These are phyloP conservation scores for Lignosus rhinocerotis DNA, from an alignment of 1,284 basidiomycete genomes.

Conservation along the genomic window DNA sequence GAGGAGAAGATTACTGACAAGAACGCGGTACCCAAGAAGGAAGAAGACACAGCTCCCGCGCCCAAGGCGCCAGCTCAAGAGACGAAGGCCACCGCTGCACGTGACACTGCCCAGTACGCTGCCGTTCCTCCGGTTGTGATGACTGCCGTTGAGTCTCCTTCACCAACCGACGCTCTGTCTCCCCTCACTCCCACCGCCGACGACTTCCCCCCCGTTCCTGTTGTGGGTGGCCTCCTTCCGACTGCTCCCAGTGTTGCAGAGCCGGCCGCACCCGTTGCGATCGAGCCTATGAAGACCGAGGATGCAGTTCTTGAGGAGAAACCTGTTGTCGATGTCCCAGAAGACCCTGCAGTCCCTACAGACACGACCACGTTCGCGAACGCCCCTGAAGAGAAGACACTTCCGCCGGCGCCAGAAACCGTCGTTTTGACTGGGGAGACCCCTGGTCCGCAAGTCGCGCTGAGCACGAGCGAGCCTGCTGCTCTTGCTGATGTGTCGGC, in stretches of 20 bases:
- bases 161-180: slow-evolving; percentile 11
- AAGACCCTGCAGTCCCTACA: slow-evolving; percentile 14
- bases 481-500: slow-evolving; percentile 24
- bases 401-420: slow-evolving; percentile 35
- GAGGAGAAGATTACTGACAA: slow-evolving; percentile 5
- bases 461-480: slow-evolving; percentile 32
- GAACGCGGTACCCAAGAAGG: slow-evolving; percentile 25
- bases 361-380: slow-evolving; percentile 4
- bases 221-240: slow-evolving; percentile 24
- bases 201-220: slow-evolving; percentile 31
- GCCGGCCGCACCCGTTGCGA: not conserved
- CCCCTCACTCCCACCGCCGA: slow-evolving; percentile 21
- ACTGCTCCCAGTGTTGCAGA: slow-evolving; percentile 1
- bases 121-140: not conserved
- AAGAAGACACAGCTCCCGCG: slow-evolving; percentile 17
- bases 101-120: not conserved
- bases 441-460: slow-evolving; percentile 38
- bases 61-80: slow-evolving; percentile 18
- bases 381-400: slow-evolving; percentile 17
- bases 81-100: slow-evolving; percentile 13
- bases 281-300: slow-evolving; percentile 28
- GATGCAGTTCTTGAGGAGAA: slow-evolving; percentile 24
- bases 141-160: slow-evolving; percentile 16
- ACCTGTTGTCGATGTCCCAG: slow-evolving; percentile 21
- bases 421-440: slow-evolving; percentile 40